Evolutionary conservation across 2,329 filamentous ascomycete genomes (phyloP), one percentile per base, ranked within the genome.

Genomic region (Balansia obtecta): DNA sequence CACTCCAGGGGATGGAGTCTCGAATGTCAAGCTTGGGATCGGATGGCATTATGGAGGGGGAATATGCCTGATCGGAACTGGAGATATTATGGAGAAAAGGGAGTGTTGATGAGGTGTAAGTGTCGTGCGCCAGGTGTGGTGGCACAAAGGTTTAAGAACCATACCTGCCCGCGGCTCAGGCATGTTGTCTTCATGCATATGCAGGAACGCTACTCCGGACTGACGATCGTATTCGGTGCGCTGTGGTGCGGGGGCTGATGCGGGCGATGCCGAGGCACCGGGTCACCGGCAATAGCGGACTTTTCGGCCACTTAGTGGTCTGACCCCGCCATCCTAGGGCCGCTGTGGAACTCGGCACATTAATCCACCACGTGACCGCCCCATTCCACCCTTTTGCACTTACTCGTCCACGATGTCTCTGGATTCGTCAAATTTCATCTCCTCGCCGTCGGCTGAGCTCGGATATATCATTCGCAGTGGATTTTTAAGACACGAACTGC

Each of bases 381-480:
- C 7, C 57, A 58, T 46, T 60, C 58, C 9, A 60, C 3, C 51
- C 52, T 43, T 58, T 52, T 10, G 52, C 52, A 3, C 52, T 46
- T 1, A 62, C 54, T n/a, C n/a, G n/a, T n/a, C n/a, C n/a, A n/a
- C 52, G 9, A 68, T 46, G 1, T 52, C 18, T 20, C 58, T 50
- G 52, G 62, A 67, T 16, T 55, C 55, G 11, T 50, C n/a, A 57
- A 57, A 49, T 7, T 58, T 61, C 11, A 64, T 55, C 56, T 67
- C 61, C 50, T 67, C 68, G 20, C 64, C 64, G 15, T 63, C 64
- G 22, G 64, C 52, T 13, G 54, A 56, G 46, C 60, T 37, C 63
- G 67, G 65, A 37, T 60, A 68, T 55, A 52, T 68, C 66, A 9
- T 61, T 56, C 27, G 56, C 54, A 2, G 59, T 52, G 2, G n/a